Evolutionary conservation across 257 asterid species (phyloP).

Genomic region (Vinca minor): DNA sequence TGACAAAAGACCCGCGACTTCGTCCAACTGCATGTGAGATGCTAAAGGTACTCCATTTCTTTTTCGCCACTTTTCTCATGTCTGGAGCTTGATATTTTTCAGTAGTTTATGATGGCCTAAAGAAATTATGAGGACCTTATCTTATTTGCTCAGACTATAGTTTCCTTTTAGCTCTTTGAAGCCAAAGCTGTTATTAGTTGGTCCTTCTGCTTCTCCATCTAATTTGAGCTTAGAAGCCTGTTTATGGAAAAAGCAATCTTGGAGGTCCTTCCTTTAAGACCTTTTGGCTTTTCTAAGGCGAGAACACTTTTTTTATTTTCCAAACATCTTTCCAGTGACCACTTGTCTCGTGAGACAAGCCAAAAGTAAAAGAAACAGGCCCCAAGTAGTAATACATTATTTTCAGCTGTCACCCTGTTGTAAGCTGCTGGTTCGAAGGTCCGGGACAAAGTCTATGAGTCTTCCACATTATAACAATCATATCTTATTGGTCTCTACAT

Average conservation of each 20-base stretch:
- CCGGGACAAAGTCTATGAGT: neutral
- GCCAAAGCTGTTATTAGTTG: neutral
- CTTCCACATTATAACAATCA: neutral
- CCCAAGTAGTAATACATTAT: neutral
- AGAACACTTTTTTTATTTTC: neutral
- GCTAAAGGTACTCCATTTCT: constrained; percentile 57
- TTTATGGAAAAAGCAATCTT: too few species aligned
- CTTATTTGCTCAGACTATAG: neutral
- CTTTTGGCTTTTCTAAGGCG: neutral
- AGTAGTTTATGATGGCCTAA: neutral
- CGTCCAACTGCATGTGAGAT: constrained; percentile 95
- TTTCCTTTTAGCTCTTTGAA: neutral
- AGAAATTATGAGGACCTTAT: neutral
- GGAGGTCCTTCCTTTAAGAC: neutral
- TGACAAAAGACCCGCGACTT: constrained; percentile 90
- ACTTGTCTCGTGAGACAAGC: too few species aligned
- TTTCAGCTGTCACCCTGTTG: neutral
- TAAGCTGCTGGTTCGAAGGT: neutral
- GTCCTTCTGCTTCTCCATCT: neutral
- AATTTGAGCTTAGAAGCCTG: neutral
- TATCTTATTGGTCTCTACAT: neutral
- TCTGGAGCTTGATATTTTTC: neutral
- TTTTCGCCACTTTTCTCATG: neutral
- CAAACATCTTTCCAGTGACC: neutral
- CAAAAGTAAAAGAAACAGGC: neutral